Percentiles rank a stretch among this genome's conserved stretches.
Evolutionary conservation across 305 asterid species (phyloP).

Genomic region (Solanum hybrid): DNA sequence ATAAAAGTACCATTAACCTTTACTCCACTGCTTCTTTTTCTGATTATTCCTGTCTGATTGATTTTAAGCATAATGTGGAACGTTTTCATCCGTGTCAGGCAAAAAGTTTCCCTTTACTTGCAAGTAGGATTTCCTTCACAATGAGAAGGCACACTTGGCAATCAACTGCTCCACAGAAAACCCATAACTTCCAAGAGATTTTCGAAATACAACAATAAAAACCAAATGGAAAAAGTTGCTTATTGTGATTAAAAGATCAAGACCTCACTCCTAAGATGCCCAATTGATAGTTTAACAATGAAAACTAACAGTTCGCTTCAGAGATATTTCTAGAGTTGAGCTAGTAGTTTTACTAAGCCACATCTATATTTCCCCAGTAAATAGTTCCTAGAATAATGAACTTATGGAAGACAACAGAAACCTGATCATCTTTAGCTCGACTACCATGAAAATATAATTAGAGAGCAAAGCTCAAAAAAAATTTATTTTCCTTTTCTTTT

Average conservation of each 20-base stretch:
- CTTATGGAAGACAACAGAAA: neutral
- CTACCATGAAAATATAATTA: neutral
- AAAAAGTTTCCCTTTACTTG: neutral
- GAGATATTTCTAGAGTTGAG: neutral
- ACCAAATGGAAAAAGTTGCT: neutral
- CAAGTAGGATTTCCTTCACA: neutral
- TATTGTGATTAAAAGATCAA: neutral
- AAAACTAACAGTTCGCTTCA: neutral
- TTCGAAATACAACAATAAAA: neutral
- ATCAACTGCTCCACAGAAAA: neutral
- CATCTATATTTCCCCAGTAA: neutral
- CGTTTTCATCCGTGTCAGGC: neutral
- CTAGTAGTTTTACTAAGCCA: neutral
- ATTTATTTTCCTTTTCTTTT: neutral
- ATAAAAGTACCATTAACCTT: neutral
- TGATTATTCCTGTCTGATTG: neutral
- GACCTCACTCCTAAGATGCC: neutral
- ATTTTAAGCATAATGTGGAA: neutral
- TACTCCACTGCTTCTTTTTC: neutral
- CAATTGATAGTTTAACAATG: neutral
- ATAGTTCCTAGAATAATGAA: neutral
- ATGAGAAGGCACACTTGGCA: neutral
- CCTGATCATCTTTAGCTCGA: neutral
- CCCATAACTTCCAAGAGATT: neutral
- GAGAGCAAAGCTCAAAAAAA: neutral